These are phyloP conservation scores for Gleditsia sinensis DNA, from an alignment of 306 rosid genomes.

Conservation along the genomic window DNA sequence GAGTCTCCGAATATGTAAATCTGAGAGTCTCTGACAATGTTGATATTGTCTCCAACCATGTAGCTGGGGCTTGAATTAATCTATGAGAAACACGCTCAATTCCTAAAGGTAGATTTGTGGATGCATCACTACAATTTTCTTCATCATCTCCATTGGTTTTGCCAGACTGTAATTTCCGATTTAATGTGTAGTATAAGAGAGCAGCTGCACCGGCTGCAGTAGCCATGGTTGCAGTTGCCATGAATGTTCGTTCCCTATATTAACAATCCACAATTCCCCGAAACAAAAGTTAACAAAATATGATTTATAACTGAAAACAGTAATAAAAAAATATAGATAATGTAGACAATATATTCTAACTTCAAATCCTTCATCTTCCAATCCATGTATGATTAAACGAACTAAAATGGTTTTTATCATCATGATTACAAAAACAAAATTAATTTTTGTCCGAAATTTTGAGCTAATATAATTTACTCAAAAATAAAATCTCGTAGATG, in stretches of 20 bases:
- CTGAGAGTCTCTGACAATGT: slow-evolving; percentile 88
- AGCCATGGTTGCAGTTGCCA: slow-evolving; percentile 99
- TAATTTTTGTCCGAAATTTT: not conserved
- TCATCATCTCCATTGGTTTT: slow-evolving; percentile 42
- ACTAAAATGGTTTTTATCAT: not conserved
- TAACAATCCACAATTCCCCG: not conserved
- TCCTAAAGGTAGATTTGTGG: slow-evolving; percentile 48
- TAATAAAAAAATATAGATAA: not conserved
- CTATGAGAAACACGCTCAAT: slow-evolving; percentile 71
- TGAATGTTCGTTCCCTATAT: slow-evolving; percentile 52
- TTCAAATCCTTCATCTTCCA: slow-evolving; percentile 22
- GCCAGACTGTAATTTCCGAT: slow-evolving; percentile 57
- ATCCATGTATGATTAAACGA: slow-evolving; percentile 7
- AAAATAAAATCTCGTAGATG: not conserved
- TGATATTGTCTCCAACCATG: slow-evolving; percentile 92
- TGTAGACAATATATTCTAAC: not conserved
- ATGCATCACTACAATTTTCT: slow-evolving; percentile 37
- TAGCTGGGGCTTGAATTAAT: slow-evolving; percentile 88
- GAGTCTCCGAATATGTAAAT: slow-evolving; percentile 95
- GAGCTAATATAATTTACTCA: not conserved
- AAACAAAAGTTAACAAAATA: no score
- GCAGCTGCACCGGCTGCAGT: slow-evolving; percentile 99
- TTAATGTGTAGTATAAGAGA: slow-evolving; percentile 80
- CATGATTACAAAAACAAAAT: not conserved
- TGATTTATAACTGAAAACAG: slow-evolving; percentile 18